Evolutionary conservation across 2,329 filamentous ascomycete species (phyloP).

Genomic region (Cercospora janseana): DNA sequence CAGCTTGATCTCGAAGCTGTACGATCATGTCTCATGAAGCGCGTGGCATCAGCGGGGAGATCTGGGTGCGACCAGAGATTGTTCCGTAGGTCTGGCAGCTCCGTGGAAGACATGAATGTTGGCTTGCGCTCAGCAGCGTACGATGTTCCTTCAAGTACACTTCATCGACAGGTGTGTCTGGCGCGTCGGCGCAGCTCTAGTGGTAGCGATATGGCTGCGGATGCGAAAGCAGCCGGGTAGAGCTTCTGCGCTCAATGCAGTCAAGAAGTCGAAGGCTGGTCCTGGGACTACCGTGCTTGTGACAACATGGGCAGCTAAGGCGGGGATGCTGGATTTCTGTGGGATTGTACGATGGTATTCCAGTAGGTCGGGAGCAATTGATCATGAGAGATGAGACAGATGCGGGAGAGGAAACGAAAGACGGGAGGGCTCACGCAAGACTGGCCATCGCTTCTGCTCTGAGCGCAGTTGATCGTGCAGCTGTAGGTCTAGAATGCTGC

Average conservation of each 20-base stretch:
- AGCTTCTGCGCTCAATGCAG: background rate
- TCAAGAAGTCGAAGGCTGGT: no score
- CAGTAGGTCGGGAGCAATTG: no score
- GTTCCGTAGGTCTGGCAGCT: slow-evolving; percentile 5
- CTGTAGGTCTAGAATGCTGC: background rate
- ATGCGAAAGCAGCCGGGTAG: background rate
- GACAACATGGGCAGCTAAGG: no score
- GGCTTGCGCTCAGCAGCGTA: background rate
- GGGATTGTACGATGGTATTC: no score
- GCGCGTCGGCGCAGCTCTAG: background rate
- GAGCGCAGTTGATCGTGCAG: background rate
- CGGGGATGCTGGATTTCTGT: no score
- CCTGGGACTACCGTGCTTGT: no score
- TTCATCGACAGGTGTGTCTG: background rate
- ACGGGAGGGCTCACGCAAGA: background rate
- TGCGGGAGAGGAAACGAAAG: no score
- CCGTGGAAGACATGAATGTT: background rate
- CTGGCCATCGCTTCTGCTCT: background rate
- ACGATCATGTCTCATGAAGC: slow-evolving; percentile 2
- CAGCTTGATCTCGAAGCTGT: slow-evolving; percentile 10
- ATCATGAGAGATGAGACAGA: no score
- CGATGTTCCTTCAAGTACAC: background rate
- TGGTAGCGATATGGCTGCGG: background rate
- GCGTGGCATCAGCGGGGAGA: slow-evolving; percentile 6
- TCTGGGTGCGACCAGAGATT: slow-evolving; percentile 13